phyloP scores from a whole-genome alignment of 2,329 filamentous ascomycete genomes.

The Microcyclospora pomicola region DNA sequence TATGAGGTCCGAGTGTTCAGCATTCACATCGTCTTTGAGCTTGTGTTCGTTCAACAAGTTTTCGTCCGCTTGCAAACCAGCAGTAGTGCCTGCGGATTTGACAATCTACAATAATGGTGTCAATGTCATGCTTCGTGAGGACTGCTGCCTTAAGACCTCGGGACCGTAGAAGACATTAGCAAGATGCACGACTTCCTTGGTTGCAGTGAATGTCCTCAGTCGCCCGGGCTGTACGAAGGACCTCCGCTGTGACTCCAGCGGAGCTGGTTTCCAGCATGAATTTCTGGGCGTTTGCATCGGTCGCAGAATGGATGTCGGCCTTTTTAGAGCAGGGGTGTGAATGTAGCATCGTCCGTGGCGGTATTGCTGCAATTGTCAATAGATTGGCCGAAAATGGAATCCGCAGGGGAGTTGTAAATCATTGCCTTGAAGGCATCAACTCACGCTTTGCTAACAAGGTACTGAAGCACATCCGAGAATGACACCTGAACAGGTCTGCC shows the following conservation, averaged over 20 bases:
- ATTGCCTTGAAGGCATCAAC: conserved; percentile 12
- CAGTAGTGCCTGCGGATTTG: too few species aligned
- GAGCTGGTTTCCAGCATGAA: conserved; percentile 12
- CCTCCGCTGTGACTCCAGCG: too few species aligned
- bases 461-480: conserved; percentile 23
- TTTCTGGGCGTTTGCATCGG: conserved; percentile 17
- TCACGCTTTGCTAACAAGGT: neutral
- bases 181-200: conserved; percentile 25
- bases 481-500: conserved; percentile 17
- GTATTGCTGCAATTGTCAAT: too few species aligned
- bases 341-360: too few species aligned
- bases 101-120: conserved; percentile 33
- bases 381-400: too few species aligned
- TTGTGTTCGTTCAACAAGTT: too few species aligned
- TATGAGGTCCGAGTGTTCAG: too few species aligned
- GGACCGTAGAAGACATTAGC: conserved; percentile 30
- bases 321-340: too few species aligned
- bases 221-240: conserved; percentile 33
- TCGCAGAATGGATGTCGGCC: conserved; percentile 19
- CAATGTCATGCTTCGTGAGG: conserved; percentile 35
- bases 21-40: too few species aligned
- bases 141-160: conserved; percentile 41
- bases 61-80: too few species aligned
- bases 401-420: neutral
- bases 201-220: conserved; percentile 20